A percentile compares a stretch with the other conserved stretches of the same genome.
Conservation (phyloP, 441 rosid genomes). For the Erysimum pusillum region DNA sequence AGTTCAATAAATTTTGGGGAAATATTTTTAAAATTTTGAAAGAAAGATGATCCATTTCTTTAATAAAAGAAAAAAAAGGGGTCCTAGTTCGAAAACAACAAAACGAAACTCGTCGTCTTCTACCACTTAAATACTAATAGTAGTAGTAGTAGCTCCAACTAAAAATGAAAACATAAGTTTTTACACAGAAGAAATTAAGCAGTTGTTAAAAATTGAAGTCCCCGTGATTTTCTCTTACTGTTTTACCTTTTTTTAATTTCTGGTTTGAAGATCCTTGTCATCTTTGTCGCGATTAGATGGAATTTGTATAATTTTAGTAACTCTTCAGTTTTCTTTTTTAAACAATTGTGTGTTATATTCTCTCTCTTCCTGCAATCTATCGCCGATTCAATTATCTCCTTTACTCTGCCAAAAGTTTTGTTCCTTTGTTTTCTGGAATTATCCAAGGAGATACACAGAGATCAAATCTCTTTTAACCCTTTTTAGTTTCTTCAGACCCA, state of each 20-base stretch:
- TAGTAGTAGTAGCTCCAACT: conserved; percentile 41
- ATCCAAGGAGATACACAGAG: conserved; percentile 19
- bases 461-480: conserved; percentile 17
- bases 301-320: conserved; percentile 44
- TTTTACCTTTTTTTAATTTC: not conserved
- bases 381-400: conserved; percentile 38
- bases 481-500: not conserved
- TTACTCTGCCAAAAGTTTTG: conserved; percentile 31
- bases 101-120: conserved; percentile 46
- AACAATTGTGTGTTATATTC: not conserved
- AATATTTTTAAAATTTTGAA: conserved; percentile 8
- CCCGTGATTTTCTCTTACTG: conserved; percentile 37
- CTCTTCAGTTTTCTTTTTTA: conserved; percentile 20
- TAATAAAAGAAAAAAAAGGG: not conserved
- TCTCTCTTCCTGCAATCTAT: conserved; percentile 46
- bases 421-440: conserved; percentile 42
- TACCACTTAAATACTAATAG: conserved; percentile 36
- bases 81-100: conserved; percentile 40
- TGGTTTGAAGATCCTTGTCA: conserved; percentile 35
- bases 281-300: conserved; percentile 34
- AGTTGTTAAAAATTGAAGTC: conserved; percentile 3
- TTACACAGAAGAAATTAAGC: not conserved
- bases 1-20: not conserved
- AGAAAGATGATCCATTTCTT: not conserved
- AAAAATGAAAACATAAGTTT: not conserved